Base-by-base conservation (phyloP, 257 asterid genomes). In the Hygrophila difformis region DNA sequence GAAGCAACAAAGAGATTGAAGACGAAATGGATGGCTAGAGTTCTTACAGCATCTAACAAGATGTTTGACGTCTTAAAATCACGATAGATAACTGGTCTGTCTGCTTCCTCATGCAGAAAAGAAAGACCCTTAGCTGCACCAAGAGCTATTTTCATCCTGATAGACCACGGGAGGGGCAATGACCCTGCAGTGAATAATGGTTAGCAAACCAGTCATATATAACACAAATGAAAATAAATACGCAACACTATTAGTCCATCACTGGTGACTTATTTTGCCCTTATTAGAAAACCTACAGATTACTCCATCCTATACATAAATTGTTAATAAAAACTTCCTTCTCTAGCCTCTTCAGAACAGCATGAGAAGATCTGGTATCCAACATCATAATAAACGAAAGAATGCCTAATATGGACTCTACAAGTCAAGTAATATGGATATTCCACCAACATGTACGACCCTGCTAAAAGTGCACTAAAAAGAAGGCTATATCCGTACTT, bases 61-160 rank as follows among this genome's bases (percentile, higher is more conserved):
- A 76, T 76, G 59, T 76, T 76, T 12, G 84, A 76, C 5, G 84
- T 76, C 62, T 76, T 76, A 39, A 76, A 76, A 59, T 76, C 84
- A 12, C 84, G 80, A 50, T 68, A 76, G 39, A 76, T 76, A 26
- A 76, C 84, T 4, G 80, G 84, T 33, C 75, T 60, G 56, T 76
- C 77, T 18, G 84, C 80, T 62, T 76, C 84, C 60, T 76, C 84
- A 0, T 76, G 84, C 47, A 76, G 80, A 53, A 76, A 76, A 35
- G 75, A 67, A 54, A 76, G 80, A 47, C 84, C 84, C 49, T 65
- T 68, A 2, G 84, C 84, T 55, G 84, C 84, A 43, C 80, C 80
- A 14, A 76, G 44, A 49, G 80, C 84, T 34, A 76, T 68, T 58
- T 76, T 76, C 84, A 76, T 72, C 68, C 84, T 66, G 50, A 76